Conservation (phyloP, 2,329 filamentous ascomycete genomes). For the Exophiala aquamarina region DNA sequence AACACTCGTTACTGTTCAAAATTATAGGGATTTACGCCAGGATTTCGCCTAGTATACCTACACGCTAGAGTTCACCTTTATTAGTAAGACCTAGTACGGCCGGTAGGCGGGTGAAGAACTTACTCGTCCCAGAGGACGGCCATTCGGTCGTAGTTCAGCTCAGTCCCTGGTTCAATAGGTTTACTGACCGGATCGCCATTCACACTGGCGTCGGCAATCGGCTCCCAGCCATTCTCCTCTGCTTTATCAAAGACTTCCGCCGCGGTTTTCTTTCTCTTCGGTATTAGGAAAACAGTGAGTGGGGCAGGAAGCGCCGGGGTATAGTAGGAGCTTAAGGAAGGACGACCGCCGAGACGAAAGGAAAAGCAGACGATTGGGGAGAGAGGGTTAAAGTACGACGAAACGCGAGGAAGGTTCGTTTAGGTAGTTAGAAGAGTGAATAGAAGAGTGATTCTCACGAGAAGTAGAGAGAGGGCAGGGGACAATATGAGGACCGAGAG, state of each 20-base stretch:
- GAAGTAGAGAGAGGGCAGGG: conserved; percentile 18
- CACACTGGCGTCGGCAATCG: conserved; percentile 15
- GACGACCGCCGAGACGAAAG: conserved; percentile 16
- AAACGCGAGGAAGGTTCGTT: conserved; percentile 16
- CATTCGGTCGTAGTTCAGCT: conserved; percentile 27
- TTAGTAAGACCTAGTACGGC: conserved; percentile 11
- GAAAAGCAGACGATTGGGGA: conserved; percentile 17
- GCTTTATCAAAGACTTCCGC: conserved; percentile 37
- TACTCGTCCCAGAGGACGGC: no score
- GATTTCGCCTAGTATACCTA: conserved; percentile 26
- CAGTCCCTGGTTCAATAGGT: conserved; percentile 24
- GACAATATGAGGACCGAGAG: conserved; percentile 11
- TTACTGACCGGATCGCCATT: conserved; percentile 27
- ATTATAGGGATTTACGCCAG: conserved; percentile 21
- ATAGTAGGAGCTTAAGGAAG: conserved; percentile 7
- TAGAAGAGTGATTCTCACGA: conserved; percentile 14
- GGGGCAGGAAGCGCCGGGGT: conserved; percentile 7
- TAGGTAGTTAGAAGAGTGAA: conserved; percentile 13
- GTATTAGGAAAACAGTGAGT: no score
- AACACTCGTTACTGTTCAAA: conserved; percentile 3
- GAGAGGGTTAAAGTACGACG: conserved; percentile 15
- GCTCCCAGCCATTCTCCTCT: conserved; percentile 19
- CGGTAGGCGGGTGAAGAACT: no score
- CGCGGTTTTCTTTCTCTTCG: conserved; percentile 47
- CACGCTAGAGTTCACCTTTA: conserved; percentile 11